A percentile compares a stretch with the other conserved stretches of the same genome.
These are phyloP conservation scores for Musa acuminata DNA, from an alignment of 176 grass and related monocot species.

Conservation along the genomic window DNA sequence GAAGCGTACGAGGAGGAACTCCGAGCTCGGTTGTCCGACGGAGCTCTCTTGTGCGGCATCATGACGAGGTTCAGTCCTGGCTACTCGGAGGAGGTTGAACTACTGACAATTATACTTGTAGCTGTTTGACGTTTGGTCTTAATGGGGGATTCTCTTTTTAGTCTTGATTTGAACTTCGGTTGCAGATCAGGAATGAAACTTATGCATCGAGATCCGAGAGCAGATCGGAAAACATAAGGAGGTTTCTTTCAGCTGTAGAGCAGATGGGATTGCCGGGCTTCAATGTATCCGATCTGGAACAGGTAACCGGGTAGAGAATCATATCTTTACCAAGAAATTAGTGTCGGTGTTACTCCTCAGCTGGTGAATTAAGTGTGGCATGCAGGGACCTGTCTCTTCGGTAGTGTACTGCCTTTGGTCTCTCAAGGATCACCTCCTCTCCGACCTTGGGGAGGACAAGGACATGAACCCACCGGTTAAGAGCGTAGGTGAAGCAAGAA, in stretches of 20 bases:
- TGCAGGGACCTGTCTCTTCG: constrained; percentile 55
- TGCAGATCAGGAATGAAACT: constrained; percentile 27
- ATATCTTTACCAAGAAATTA: neutral
- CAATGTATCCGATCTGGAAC: constrained; percentile 69
- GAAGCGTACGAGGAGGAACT: constrained; percentile 80
- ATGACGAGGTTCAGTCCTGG: constrained; percentile 48
- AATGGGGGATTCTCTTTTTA: neutral
- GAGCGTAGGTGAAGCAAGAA: constrained; percentile 32
- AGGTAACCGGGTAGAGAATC: constrained; percentile 29
- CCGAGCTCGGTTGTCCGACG: constrained; percentile 58
- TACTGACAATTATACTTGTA: neutral
- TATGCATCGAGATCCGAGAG: constrained; percentile 23
- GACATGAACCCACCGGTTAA: constrained; percentile 28
- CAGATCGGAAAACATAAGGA: constrained; percentile 50
- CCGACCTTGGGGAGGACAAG: constrained; percentile 29
- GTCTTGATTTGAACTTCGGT: constrained; percentile 16
- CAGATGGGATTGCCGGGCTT: constrained; percentile 70
- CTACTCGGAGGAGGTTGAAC: constrained; percentile 36
- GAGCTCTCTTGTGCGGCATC: constrained; percentile 54
- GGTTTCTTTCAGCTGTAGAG: constrained; percentile 65
- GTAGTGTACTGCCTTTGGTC: constrained; percentile 74
- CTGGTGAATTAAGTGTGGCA: constrained; percentile 15
- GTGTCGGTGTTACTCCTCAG: neutral
- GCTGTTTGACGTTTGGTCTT: neutral
- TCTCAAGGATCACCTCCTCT: constrained; percentile 58